Base-by-base conservation (phyloP, 176 grass and related monocot genomes). In the Canna indica region DNA sequence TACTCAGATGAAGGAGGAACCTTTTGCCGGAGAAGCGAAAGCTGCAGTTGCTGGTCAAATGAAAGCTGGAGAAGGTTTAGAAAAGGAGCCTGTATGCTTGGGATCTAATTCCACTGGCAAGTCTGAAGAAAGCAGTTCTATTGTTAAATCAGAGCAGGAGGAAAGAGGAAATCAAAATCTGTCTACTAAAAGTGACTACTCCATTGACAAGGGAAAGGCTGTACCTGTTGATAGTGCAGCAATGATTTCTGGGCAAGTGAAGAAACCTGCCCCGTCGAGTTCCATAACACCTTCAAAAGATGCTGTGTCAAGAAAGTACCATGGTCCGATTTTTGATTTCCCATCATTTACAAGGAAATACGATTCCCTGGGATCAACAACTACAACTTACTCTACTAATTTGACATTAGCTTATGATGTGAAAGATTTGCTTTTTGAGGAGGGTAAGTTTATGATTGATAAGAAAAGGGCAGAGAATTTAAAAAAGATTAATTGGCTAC, bases 321-420 rank as follows among this genome's bases (percentile, higher is more conserved):
- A 99, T 74, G 94, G 94, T 20, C 94, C 94, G 12, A 77, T 99
- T 81, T 99, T 99, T 45, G 95, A 99, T 75, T 93, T 93, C 69
- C 86, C 87, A 5, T 93, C 90, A 58, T 99, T 93, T 71, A 99
- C 95, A 45, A 88, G 95, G 80, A 99, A 90, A 63, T 83, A 87
- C 22, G 95, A 99, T 74, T 85, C 90, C 22, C 54, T 90, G 64
- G 84, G 80, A 59, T 44, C 90, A 70, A 41, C 36, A 32, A 20
- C 64, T 77, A 80, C 77, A 64, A 90, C 88, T 83, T 85, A 92
- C 77, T 88, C 91, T 53, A 86, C 74, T 77, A 87, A 78, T 79
- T 78, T 99, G 30, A 79, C 78, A 78, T 81, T 99, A 68, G 79
- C 85, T 77, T 99, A 94, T 77, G 80, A 94, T 80, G 78, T 99